Evolutionary conservation across 1,284 basidiomycete genomes (phyloP).

Genomic region (Porogramme epimiltina): DNA sequence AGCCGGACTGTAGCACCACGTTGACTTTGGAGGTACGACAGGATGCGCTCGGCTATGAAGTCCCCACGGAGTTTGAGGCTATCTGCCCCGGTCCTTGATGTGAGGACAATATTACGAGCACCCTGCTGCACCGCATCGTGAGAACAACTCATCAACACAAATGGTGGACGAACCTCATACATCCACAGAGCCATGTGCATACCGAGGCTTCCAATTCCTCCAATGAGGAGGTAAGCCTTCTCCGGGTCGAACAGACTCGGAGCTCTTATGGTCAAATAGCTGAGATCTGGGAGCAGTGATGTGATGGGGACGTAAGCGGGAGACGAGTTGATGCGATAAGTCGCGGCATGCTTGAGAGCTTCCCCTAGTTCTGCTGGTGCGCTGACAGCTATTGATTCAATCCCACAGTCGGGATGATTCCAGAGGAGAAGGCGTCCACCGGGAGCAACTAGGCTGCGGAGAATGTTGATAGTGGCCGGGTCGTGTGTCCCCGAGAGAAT

Average conservation of each 20-base stretch:
- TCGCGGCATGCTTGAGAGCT: neutral
- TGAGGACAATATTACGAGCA: conserved; percentile 38
- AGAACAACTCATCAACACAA: neutral
- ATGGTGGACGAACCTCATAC: conserved; percentile 34
- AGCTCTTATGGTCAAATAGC: too few relatives aligned
- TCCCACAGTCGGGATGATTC: conserved; percentile 2
- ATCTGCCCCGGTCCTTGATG: conserved; percentile 37
- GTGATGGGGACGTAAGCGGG: neutral
- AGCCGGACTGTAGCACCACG: conserved; percentile 32
- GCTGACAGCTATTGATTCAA: neutral
- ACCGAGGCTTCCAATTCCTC: conserved; percentile 28
- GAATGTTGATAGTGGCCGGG: neutral
- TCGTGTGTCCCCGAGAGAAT: conserved; percentile 1
- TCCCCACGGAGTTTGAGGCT: conserved; percentile 23
- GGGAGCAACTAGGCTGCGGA: neutral
- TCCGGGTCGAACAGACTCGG: conserved; percentile 2
- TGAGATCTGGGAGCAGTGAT: too few relatives aligned
- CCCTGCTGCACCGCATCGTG: conserved; percentile 42
- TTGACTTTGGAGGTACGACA: conserved; percentile 33
- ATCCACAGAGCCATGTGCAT: conserved; percentile 39
- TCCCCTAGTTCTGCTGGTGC: conserved; percentile 10
- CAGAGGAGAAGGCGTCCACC: neutral
- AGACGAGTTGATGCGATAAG: too few relatives aligned
- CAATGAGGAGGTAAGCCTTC: conserved; percentile 23
- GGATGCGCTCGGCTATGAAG: conserved; percentile 27